Evolutionary conservation across 2,329 filamentous ascomycete genomes (phyloP), one percentile per base, ranked within the genome.

Genomic region (Leptographium radiaticola): DNA sequence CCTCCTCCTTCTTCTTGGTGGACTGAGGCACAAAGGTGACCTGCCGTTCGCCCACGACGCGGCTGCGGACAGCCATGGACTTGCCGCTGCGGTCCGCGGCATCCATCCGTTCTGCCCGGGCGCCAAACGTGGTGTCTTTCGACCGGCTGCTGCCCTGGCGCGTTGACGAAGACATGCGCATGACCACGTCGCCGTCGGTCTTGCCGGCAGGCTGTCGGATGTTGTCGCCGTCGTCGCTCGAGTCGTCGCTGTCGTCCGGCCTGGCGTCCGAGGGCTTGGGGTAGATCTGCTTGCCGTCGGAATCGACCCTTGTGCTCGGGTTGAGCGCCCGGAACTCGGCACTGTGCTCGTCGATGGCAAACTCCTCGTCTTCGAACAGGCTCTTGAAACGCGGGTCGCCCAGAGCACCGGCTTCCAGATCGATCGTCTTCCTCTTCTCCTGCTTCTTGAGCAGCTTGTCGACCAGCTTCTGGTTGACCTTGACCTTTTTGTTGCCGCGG

Each of bases 401-500:
- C 53, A 98, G 80, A 39, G 95, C 70, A 56, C 82, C 84, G 58
- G 77, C 81, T 59, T 75, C 73, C 52, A 73, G 71, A 57, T 84
- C 81, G 51, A 80, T 72, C 54, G 74, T 71, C 38, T 73, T 74
- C 62, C 79, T 74, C 64, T 75, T 79, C 62, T 81, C 81, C 62
- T 80, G 79, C 59, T 77, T 77, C 65, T 80, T 79, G 72, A 80
- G 81, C 60, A 80, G 79, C 66, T 86, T 89, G 45, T 91, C 85
- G 56, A 86, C 86, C 59, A 87, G 69, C 59, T 79, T 84, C 64
- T 89, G 82, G 68, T 98, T 98, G 71, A 98, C 89, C 76, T 96
- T 97, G 74, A 94, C 86, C 76, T 95, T 96, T 75, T 95, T 96
- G 70, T 84, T 89, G 59, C 91, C 90, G 62, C 93, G 81, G 64